phyloP scores from a whole-genome alignment of 371 early-diverging fungal genomes.

The Lichtheimia corymbifera region DNA sequence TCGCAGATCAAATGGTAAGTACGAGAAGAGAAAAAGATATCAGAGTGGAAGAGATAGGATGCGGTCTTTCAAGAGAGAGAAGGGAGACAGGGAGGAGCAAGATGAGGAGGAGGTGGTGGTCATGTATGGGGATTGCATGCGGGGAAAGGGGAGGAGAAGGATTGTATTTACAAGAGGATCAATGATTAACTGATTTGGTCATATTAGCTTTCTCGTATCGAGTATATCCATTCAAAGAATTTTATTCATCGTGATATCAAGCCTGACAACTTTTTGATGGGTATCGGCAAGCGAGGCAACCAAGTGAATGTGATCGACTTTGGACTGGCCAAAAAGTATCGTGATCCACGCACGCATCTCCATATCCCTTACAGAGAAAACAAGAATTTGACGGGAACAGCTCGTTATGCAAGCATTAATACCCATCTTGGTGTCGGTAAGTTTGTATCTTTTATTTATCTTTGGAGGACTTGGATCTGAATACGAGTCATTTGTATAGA shows the following conservation, averaged over 20 bases:
- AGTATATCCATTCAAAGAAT: constrained; percentile 91
- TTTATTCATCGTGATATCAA: constrained; percentile 72
- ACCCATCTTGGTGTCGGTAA: constrained; percentile 97
- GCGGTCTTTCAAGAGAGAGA: too few species aligned
- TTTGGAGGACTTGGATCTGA: too few species aligned
- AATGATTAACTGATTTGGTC: constrained; percentile 2
- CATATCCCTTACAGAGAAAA: constrained; percentile 98
- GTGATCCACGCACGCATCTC: constrained; percentile 94
- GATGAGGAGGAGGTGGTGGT: too few species aligned
- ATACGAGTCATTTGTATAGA: constrained; percentile 50
- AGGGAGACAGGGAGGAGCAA: too few species aligned
- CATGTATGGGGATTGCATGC: background rate
- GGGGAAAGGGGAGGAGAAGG: background rate
- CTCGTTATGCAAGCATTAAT: constrained; percentile 98
- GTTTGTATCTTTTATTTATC: constrained; percentile 18
- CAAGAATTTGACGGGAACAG: constrained; percentile 99
- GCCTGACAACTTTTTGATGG: constrained; percentile 99
- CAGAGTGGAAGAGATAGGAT: background rate
- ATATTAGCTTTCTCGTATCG: constrained; percentile 89
- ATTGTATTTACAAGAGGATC: background rate
- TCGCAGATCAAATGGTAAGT: constrained; percentile 97
- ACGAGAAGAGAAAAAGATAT: constrained; percentile 1
- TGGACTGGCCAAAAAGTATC: constrained; percentile 98
- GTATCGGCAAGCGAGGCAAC: constrained; percentile 90
- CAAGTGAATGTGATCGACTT: constrained; percentile 99